Conservation (phyloP, 2,329 filamentous ascomycete genomes). For the Trichoderma afroharzianum region DNA sequence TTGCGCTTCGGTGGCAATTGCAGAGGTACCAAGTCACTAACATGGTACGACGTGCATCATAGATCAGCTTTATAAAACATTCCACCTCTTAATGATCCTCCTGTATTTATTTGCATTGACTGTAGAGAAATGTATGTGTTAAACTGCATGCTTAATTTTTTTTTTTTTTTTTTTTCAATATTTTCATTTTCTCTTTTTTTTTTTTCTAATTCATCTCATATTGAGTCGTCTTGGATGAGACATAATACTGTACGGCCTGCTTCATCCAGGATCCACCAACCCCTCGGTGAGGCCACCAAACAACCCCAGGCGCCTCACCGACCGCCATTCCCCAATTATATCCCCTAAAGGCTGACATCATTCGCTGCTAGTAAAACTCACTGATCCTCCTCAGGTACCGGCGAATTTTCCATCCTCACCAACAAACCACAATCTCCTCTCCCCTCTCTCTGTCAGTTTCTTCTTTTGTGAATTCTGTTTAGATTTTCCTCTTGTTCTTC, state of each 20-base stretch:
- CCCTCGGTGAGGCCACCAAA: neutral
- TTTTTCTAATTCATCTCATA: neutral
- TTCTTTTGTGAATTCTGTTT: neutral
- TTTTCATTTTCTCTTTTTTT: too few relatives aligned
- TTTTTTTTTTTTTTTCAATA: too few relatives aligned
- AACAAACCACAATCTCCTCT: constrained; percentile 13
- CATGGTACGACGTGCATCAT: too few relatives aligned
- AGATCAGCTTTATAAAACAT: neutral
- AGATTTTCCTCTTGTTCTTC: neutral
- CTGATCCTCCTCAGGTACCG: neutral
- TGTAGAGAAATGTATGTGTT: too few relatives aligned
- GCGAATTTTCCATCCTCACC: constrained; percentile 16
- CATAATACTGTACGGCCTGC: neutral
- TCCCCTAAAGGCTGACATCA: constrained; percentile 20
- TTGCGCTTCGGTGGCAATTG: neutral
- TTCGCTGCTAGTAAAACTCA: constrained; percentile 1
- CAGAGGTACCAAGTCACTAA: neutral
- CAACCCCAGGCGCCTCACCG: neutral
- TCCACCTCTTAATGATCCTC: neutral
- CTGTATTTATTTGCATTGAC: neutral
- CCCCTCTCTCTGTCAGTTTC: neutral
- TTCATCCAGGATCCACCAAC: neutral
- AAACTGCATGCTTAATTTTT: too few relatives aligned
- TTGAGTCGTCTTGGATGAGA: neutral
- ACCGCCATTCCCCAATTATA: neutral